Percentiles rank a stretch among this genome's conserved stretches.
phyloP scores from a whole-genome alignment of 768 basidiomycete species.

The Strobilomyces echinocephalus region DNA sequence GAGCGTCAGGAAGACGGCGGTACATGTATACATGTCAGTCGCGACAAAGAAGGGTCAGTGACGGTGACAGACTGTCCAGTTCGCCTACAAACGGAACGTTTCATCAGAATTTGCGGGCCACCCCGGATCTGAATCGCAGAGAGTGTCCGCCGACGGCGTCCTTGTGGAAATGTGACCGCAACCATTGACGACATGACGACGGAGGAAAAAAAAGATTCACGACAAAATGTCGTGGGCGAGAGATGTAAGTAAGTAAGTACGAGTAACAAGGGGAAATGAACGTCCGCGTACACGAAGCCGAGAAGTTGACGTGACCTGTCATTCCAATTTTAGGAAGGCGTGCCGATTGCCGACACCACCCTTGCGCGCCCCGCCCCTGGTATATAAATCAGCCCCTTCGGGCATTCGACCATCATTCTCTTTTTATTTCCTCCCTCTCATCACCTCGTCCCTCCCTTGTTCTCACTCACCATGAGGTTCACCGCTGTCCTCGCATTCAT shows the following conservation, averaged over 20 bases:
- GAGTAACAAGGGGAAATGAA: too few species aligned
- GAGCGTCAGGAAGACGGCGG: neutral
- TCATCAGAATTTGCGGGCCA: neutral
- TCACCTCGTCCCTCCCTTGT: neutral
- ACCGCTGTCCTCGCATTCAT: slow-evolving; percentile 32
- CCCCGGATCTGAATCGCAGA: neutral
- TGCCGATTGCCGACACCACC: slow-evolving; percentile 16
- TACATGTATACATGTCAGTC: too few species aligned
- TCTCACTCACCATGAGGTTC: slow-evolving; percentile 27
- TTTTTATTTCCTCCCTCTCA: neutral
- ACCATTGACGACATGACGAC: neutral
- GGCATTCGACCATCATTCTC: neutral
- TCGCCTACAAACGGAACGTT: too few species aligned
- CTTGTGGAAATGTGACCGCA: neutral
- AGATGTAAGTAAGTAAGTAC: too few species aligned
- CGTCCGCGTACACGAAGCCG: too few species aligned
- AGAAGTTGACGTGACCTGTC: neutral
- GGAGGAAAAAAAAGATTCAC: too few species aligned
- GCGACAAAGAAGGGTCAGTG: neutral
- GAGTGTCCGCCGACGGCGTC: neutral
- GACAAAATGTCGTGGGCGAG: too few species aligned
- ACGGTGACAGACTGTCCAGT: too few species aligned
- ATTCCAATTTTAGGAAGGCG: neutral
- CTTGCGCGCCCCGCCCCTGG: neutral
- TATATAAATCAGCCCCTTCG: slow-evolving; percentile 12